Base-by-base conservation (phyloP, 163 green algal species). In the Scenedesmus sp. region DNA sequence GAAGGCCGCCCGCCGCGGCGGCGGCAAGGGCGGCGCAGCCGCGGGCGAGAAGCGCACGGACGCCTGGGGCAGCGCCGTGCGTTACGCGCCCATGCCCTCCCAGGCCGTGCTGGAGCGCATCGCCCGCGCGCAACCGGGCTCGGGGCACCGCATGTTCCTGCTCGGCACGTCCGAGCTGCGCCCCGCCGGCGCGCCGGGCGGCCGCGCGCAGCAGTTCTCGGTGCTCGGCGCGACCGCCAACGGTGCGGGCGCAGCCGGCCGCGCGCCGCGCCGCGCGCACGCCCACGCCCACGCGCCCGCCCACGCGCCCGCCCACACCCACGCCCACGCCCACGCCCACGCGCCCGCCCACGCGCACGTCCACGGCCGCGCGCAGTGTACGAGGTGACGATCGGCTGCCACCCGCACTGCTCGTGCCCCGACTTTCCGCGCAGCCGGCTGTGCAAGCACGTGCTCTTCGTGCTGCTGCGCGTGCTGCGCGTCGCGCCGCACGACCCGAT, bases 381-480 rank as follows among this genome's bases (percentile, higher is more conserved):
- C 67, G 77, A 53, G 9, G 90, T 95, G 15, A 86, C 58, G 13
- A 82, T 95, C 44, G 66, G 69, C 50, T 75, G 78, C 20, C 79
- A 86, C 9, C 87, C 89, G 0, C 24, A 47, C 64, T 95, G 91
- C 84, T 88, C 76, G 58, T 95, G 91, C 75, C 90, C 89, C 24
- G 91, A 95, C 65, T 64, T 75, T 39, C 73, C 29, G 20, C 88
- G 85, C 50, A 84, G 90, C 45, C 85, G 91, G 80, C 48, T 93
- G 31, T 95, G 91, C 90, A 94, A 94, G 85, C 91, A 95, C 85
- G 77, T 88, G 5, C 83, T 95, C 56, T 95, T 94, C 67, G 82
- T 91, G 42, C 85, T 92, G 84, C 78, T 95, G 66, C 73, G 90
- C n/a, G 89, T 93, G 69, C 86, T 95, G 50, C 70, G 82, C 34